Evolutionary conservation across 805 yeast species (phyloP).

Genomic region (Kluyveromyces dobzhanskii): DNA sequence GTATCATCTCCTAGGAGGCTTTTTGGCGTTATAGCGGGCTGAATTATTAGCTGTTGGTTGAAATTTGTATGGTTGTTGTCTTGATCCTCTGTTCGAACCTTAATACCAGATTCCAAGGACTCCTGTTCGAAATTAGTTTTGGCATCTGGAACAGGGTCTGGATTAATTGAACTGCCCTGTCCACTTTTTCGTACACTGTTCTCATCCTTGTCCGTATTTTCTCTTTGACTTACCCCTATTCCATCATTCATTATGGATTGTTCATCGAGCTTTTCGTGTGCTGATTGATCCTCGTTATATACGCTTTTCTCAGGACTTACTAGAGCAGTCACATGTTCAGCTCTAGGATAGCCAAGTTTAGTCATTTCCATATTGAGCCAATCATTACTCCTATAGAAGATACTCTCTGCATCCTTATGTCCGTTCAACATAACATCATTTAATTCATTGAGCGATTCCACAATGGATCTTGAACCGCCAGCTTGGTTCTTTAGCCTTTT

Average conservation of each 20-base stretch:
- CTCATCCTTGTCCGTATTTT: neutral
- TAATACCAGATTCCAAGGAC: neutral
- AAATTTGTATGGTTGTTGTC: neutral
- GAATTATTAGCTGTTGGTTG: neutral
- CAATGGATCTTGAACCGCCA: constrained; percentile 26
- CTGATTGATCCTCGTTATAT: neutral
- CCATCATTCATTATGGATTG: neutral
- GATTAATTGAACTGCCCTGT: neutral
- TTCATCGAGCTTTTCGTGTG: neutral
- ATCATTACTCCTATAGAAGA: constrained; percentile 11
- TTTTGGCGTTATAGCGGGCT: constrained; percentile 4
- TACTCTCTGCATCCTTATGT: constrained; percentile 13
- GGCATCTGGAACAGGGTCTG: neutral
- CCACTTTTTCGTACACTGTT: neutral
- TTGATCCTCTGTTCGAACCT: neutral
- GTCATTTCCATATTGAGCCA: constrained; percentile 18
- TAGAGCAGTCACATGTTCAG: neutral
- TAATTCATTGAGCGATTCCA: constrained; percentile 23
- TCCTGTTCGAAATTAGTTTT: neutral
- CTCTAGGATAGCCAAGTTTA: constrained; percentile 1
- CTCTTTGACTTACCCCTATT: neutral
- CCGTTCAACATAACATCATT: constrained; percentile 19
- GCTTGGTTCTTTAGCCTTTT: constrained; percentile 20
- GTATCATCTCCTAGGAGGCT: constrained; percentile 5
- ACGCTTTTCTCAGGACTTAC: constrained; percentile 2